These are phyloP conservation scores for Thelonectria blattea DNA, from an alignment of 2,329 filamentous ascomycete genomes.

Conservation along the genomic window DNA sequence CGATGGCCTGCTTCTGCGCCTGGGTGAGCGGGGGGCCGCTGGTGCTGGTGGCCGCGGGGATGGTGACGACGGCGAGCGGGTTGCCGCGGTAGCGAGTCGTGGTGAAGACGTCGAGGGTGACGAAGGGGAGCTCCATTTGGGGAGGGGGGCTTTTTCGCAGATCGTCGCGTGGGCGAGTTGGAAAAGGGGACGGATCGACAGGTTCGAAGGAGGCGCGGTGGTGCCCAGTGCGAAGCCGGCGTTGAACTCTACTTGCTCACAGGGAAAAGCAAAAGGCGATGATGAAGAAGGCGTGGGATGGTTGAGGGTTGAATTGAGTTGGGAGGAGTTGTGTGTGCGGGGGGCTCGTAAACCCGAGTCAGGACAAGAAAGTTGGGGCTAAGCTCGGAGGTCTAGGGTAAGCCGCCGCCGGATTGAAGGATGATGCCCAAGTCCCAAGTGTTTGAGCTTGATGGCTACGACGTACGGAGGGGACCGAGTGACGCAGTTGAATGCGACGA, in stretches of 20 bases:
- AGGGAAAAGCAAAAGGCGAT: background rate
- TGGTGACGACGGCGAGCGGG: constrained; percentile 64
- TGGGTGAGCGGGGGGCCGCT: constrained; percentile 49
- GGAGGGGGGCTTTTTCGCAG: too few species aligned
- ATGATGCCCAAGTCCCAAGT: too few species aligned
- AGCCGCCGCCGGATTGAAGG: background rate
- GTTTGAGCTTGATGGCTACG: constrained; percentile 1
- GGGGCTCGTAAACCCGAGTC: constrained; percentile 1
- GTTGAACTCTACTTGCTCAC: background rate
- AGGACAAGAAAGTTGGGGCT: constrained; percentile 1
- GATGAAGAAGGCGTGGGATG: constrained; percentile 5
- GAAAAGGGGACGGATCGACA: background rate
- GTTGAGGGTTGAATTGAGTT: background rate
- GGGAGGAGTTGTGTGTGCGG: background rate
- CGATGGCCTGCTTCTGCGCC: constrained; percentile 62
- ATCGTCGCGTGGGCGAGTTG: background rate
- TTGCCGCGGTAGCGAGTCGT: constrained; percentile 59
- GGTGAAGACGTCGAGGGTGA: constrained; percentile 66
- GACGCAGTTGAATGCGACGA: constrained; percentile 2
- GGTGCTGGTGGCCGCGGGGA: constrained; percentile 46
- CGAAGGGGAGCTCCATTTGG: constrained; percentile 52
- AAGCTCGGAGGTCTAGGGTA: constrained; percentile 4
- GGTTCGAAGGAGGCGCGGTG: background rate
- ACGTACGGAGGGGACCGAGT: background rate
- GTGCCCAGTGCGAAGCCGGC: background rate